Conservation (phyloP, 441 rosid genomes). For the Pelargonium myrrhifolium region DNA sequence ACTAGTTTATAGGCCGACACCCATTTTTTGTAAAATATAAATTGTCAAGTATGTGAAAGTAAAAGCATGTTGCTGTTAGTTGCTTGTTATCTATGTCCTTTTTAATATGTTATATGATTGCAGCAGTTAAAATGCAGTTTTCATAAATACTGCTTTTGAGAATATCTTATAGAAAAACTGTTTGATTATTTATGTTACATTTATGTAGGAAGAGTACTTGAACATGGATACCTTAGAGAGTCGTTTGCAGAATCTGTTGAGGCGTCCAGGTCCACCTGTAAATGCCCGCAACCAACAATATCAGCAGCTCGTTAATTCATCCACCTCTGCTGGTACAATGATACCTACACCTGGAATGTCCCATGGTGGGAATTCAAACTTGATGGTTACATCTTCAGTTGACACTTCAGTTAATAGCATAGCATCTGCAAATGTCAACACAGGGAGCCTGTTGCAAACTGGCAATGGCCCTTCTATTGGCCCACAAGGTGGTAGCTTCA, state of each 20-base stretch:
- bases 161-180: neutral
- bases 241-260: conserved; percentile 54
- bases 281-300: conserved; percentile 52
- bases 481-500: conserved; percentile 9
- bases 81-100: neutral
- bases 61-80: neutral
- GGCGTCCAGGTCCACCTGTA: too few species aligned
- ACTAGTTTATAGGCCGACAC: conserved; percentile 5
- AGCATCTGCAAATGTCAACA: conserved; percentile 41
- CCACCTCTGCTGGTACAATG: conserved; percentile 74
- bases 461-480: conserved; percentile 28
- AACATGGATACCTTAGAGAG: conserved; percentile 61
- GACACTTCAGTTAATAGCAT: conserved; percentile 51
- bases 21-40: conserved; percentile 1
- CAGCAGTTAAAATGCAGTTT: too few species aligned
- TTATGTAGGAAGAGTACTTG: conserved; percentile 68
- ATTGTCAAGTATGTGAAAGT: neutral
- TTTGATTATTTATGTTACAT: conserved; percentile 13
- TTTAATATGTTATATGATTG: too few species aligned
- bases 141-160: neutral
- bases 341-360: conserved; percentile 98
- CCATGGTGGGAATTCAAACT: conserved; percentile 53
- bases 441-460: conserved; percentile 47
- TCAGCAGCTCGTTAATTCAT: conserved; percentile 44
- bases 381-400: conserved; percentile 55